Base-by-base conservation (phyloP, 495 filamentous ascomycete genomes). In the Mytilinidion resinicola region DNA sequence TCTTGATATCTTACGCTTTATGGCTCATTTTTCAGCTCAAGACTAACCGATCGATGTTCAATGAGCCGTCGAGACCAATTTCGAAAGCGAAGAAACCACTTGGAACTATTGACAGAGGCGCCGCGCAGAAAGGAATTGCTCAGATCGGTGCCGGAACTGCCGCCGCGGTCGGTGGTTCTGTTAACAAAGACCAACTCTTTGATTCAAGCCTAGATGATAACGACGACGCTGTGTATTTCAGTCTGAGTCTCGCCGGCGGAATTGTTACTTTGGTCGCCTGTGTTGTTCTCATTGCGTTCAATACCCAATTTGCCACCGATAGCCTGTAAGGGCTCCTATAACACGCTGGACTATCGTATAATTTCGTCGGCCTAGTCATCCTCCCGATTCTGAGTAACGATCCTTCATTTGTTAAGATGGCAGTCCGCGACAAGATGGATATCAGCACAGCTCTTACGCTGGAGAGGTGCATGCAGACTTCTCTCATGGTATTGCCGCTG, bases 391-490 rank as follows among this genome's bases (percentile, higher is more conserved):
- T 72, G 17, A 66, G 63, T 48, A 70, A 68, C 36, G 69, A 72
- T 56, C 66, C 66, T 8, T 65, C 60, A 1, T 59, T 67, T 5
- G 61, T 72, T 42, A 66, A 56, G 3, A 63, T 67, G 12, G 69
- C 69, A 25, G 64, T 68, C 54, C 62, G 65, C 42, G 69, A 72
- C 55, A 69, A 70, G 43, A 68, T 72, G 65, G 69, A 72, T 41
- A 59, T 70, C 8, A 49, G 60, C 38, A 68, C 70, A 34, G 67
- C 63, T n/a, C 60, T 70, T 14, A 69, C 68, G 4, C 60, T 70
- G 7, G 69, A 61, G 9, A 64, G 63, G 6, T 67, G 63, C 42
- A 53, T 72, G 53, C 69, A 72, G 50, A 69, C 57, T 6, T 19
- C 41, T 7, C 41, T 60, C 15, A n/a, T 60, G 17, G 39, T 60